Percentiles rank a stretch among this genome's conserved stretches.
These are phyloP conservation scores for Zygoascus sp. DNA, from an alignment of 1,139 yeast genomes.

Conservation along the genomic window DNA sequence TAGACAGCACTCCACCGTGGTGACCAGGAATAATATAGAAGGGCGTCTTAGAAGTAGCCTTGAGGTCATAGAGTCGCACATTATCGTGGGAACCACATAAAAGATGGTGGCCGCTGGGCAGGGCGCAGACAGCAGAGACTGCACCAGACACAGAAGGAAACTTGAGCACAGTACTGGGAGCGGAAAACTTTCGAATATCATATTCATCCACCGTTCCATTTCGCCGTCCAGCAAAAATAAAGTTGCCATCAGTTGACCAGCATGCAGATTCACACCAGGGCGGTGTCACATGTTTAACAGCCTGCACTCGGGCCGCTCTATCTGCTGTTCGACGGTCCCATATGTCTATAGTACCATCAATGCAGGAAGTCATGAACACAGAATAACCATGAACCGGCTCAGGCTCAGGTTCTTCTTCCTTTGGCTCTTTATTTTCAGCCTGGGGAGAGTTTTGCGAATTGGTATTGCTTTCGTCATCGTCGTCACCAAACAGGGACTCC, in stretches of 20 bases:
- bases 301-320: constrained; percentile 52
- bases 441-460: constrained; percentile 7
- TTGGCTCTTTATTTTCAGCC: constrained; percentile 25
- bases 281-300: constrained; percentile 59
- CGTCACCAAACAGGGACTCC: constrained; percentile 78
- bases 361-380: constrained; percentile 71
- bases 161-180: constrained; percentile 55
- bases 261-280: constrained; percentile 91
- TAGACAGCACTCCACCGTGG: constrained; percentile 64
- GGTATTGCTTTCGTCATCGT: constrained; percentile 49
- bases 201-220: constrained; percentile 85
- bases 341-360: constrained; percentile 75
- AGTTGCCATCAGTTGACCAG: constrained; percentile 84
- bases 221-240: constrained; percentile 79
- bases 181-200: constrained; percentile 53
- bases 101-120: constrained; percentile 77
- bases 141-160: constrained; percentile 92
- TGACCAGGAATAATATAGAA: constrained; percentile 59
- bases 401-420: constrained; percentile 13
- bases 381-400: constrained; percentile 38
- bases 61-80: constrained; percentile 75
- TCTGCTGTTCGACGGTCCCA: constrained; percentile 70
- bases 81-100: constrained; percentile 90
- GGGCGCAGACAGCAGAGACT: constrained; percentile 70
- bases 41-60: constrained; percentile 44